Base-by-base conservation (phyloP, 768 basidiomycete genomes). In the Auricularia cornea region DNA sequence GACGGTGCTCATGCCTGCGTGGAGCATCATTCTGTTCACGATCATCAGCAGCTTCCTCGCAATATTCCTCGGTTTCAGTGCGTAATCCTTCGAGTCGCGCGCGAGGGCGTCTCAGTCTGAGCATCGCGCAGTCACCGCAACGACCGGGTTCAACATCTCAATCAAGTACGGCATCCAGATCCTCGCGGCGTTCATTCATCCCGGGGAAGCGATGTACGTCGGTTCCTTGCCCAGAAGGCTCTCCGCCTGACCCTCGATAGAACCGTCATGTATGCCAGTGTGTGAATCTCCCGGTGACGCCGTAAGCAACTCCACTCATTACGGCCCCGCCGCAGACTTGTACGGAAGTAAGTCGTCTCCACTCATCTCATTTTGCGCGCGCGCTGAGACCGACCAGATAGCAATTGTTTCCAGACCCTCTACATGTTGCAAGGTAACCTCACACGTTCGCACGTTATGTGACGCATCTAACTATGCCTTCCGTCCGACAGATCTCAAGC, bases 171-270 rank as follows among this genome's bases (percentile, higher is more conserved):
- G n/a, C n/a, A n/a, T n/a, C n/a, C n/a, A n/a, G 65, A 77, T 83
- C 33, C 75, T 83, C 38, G 79, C 80, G 1, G 80, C 80, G 0
- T 83, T 81, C 67, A 73, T 83, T 32, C 79, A 81, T 66, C 77
- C 75, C 23, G 79, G 81, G 57, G 73, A 80, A 63, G 78, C 81
- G 5, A 83, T 84, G 82, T 83, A 84, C 63, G 82, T 83, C 38
- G 8, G 38, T 40, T 18, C 8, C 38, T n/a, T n/a, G n/a, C n/a
- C n/a, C n/a, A n/a, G n/a, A n/a, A n/a, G n/a, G n/a, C n/a, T n/a
- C n/a, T n/a, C n/a, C n/a, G n/a, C n/a, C n/a, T n/a, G n/a, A n/a
- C n/a, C n/a, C n/a, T n/a, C n/a, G n/a, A n/a, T n/a, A n/a, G n/a
- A n/a, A n/a, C n/a, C n/a, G n/a, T n/a, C n/a, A n/a, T n/a, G n/a